phyloP scores from a whole-genome alignment of 352 stramenopile genomes.

The Hyaloperonospora arabidopsidis region DNA sequence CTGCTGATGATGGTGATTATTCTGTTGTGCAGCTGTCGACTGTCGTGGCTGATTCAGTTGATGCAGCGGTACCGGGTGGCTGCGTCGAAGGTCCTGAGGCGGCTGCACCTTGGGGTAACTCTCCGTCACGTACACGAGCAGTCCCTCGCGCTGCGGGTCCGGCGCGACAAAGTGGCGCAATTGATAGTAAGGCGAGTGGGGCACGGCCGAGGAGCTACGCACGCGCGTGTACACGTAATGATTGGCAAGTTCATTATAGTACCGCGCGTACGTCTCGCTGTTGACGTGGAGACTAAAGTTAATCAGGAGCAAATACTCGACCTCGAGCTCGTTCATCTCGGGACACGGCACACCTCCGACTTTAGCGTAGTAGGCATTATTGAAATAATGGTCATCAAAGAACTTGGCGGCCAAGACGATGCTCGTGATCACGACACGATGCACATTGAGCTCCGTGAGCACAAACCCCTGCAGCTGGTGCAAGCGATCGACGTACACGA shows the following conservation, averaged over 20 bases:
- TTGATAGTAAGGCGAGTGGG: conserved; percentile 37
- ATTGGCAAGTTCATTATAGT: conserved; percentile 86
- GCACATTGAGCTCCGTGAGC: conserved; percentile 95
- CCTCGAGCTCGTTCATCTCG: conserved; percentile 97
- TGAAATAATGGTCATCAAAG: conserved; percentile 99
- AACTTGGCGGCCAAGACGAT: conserved; percentile 98
- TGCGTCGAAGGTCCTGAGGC: conserved; percentile 22
- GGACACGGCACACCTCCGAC: conserved; percentile 87
- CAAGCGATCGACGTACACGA: conserved; percentile 99
- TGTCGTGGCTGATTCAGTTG: conserved; percentile 28
- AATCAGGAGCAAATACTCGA: conserved; percentile 96
- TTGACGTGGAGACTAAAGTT: conserved; percentile 97
- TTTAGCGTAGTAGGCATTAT: conserved; percentile 99
- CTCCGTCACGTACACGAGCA: conserved; percentile 76
- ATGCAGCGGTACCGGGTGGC: conserved; percentile 26
- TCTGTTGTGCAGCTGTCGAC: conserved; percentile 17
- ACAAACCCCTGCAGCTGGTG: conserved; percentile 95
- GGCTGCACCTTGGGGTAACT: conserved; percentile 33
- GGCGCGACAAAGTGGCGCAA: conserved; percentile 61
- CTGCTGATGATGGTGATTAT: conserved; percentile 23
- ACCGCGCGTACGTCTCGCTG: conserved; percentile 84
- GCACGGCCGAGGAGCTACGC: conserved; percentile 29
- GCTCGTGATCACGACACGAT: conserved; percentile 96
- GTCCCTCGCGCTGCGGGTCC: conserved; percentile 51
- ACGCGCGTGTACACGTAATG: conserved; percentile 74